phyloP scores from a whole-genome alignment of 2,329 filamentous ascomycete species.

The Ustulina deusta region DNA sequence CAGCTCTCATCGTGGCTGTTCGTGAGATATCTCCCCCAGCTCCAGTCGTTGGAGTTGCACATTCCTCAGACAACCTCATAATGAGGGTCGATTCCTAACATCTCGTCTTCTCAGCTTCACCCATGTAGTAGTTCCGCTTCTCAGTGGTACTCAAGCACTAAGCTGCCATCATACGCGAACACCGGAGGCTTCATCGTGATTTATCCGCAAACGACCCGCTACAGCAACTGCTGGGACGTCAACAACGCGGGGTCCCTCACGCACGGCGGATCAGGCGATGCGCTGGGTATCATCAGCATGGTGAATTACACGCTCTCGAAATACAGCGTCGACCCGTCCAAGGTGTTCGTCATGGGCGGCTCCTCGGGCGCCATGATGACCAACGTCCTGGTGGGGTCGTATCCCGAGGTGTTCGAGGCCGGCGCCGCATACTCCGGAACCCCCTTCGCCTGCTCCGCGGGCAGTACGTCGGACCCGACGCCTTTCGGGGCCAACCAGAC shows the following conservation, averaged over 20 bases:
- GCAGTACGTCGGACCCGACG: conserved; percentile 29
- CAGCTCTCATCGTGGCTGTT: conserved; percentile 44
- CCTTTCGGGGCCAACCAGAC: conserved; percentile 40
- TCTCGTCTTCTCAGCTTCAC: conserved; percentile 28
- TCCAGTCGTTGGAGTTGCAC: too few species aligned
- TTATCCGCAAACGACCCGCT: conserved; percentile 46
- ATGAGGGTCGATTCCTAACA: background rate
- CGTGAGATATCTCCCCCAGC: conserved; percentile 1
- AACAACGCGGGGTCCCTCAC: conserved; percentile 39
- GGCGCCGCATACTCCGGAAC: conserved; percentile 29
- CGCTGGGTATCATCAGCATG: conserved; percentile 40
- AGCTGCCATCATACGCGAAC: conserved; percentile 34
- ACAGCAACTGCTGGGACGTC: conserved; percentile 44
- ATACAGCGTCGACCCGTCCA: conserved; percentile 17
- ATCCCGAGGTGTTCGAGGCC: conserved; percentile 42
- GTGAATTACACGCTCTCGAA: conserved; percentile 38
- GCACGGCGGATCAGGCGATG: conserved; percentile 41
- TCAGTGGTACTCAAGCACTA: conserved; percentile 36
- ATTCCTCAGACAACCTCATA: background rate
- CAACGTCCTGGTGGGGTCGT: conserved; percentile 40
- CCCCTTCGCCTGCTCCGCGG: conserved; percentile 36
- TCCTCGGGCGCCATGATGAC: conserved; percentile 42
- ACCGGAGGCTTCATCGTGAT: conserved; percentile 55
- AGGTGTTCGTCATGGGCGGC: conserved; percentile 32
- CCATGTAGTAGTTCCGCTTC: conserved; percentile 33